Conservation (phyloP, 345 rosid species). For the Triadica sebifera region DNA sequence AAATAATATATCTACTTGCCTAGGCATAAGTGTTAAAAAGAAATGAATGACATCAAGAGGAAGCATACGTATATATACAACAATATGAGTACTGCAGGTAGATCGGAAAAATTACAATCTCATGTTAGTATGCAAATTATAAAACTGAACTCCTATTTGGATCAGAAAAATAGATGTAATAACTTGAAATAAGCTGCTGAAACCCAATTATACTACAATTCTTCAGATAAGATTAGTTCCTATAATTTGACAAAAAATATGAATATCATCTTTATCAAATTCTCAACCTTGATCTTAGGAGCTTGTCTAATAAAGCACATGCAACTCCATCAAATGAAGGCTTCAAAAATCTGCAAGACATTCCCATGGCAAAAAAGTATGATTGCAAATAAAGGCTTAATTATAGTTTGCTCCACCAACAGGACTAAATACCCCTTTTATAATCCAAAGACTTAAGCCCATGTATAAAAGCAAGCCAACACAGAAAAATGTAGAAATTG, state of each 20-base stretch:
- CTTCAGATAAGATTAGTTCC: not conserved
- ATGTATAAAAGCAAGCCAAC: not conserved
- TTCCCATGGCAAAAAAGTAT: not conserved
- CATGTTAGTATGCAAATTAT: not conserved
- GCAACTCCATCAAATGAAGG: too few species aligned
- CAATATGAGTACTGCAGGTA: not conserved
- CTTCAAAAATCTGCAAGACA: too few species aligned
- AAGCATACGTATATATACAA: not conserved
- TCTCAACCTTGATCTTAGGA: not conserved
- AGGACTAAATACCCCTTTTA: not conserved
- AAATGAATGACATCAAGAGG: not conserved
- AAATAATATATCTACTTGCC: not conserved
- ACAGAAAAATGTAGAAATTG: not conserved
- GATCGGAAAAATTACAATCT: not conserved
- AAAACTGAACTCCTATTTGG: not conserved
- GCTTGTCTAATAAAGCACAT: too few species aligned
- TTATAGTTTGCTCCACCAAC: not conserved
- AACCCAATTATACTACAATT: slow-evolving; percentile 1
- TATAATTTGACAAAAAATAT: not conserved
- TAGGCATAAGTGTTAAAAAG: not conserved
- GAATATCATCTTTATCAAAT: not conserved
- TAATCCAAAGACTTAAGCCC: not conserved
- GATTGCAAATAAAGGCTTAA: not conserved
- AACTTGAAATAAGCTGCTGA: not conserved
- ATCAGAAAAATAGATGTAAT: not conserved